phyloP scores from a whole-genome alignment of 2,329 filamentous ascomycete species.

The Penicillium corylophilum region DNA sequence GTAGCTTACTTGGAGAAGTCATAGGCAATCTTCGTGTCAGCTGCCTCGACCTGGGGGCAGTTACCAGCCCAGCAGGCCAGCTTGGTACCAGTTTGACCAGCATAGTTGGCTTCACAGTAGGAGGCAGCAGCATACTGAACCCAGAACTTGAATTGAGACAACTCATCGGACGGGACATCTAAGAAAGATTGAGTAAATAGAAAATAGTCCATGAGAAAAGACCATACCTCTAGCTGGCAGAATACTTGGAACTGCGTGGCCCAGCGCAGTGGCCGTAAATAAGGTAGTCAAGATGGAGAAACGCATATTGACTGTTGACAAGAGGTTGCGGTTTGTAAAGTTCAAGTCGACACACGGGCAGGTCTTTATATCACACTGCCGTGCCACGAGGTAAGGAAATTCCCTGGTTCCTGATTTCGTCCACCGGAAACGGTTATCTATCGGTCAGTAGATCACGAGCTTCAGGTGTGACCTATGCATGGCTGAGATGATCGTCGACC shows the following conservation, averaged over 20 bases:
- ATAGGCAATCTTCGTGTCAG: conserved; percentile 33
- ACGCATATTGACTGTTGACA: conserved; percentile 7
- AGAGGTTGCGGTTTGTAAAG: neutral
- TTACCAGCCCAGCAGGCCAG: conserved; percentile 45
- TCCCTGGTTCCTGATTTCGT: neutral
- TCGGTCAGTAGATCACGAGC: neutral
- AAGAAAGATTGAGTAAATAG: neutral
- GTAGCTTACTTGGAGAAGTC: conserved; percentile 48
- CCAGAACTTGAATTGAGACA: conserved; percentile 43
- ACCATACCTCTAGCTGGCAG: conserved; percentile 15
- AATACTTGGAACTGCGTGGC: conserved; percentile 8
- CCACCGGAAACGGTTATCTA: neutral
- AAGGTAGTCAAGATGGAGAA: conserved; percentile 10
- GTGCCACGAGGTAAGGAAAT: neutral
- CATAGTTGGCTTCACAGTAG: conserved; percentile 51
- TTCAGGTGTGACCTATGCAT: neutral
- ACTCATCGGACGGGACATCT: conserved; percentile 14
- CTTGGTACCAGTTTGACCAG: conserved; percentile 38
- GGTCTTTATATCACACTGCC: conserved; percentile 3
- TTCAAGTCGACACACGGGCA: neutral
- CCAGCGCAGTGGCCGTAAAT: conserved; percentile 6
- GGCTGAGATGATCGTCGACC: neutral
- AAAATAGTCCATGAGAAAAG: neutral
- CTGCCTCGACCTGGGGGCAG: conserved; percentile 45
- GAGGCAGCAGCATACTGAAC: conserved; percentile 52